Evolutionary conservation across 2,329 filamentous ascomycete species (phyloP).

Genomic region (Chaetomium olivaceum): DNA sequence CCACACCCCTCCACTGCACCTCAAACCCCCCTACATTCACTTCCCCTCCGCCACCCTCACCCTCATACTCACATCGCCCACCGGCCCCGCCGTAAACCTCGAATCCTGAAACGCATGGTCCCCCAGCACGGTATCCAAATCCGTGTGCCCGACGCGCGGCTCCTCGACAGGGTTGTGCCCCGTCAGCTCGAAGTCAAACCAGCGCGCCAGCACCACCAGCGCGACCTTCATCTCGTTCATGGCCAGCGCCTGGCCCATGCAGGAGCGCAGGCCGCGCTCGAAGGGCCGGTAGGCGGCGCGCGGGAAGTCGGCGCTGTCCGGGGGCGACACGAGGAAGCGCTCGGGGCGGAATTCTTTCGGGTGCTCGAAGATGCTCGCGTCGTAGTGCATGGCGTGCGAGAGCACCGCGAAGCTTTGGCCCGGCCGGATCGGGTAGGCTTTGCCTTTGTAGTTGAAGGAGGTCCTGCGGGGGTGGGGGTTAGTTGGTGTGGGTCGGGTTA

Average conservation of each 20-base stretch:
- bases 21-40: background rate
- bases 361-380: background rate
- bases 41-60: background rate
- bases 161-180: background rate
- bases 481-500: background rate
- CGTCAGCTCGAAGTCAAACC: background rate
- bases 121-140: background rate
- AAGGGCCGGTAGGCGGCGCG: background rate
- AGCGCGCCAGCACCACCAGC: slow-evolving; percentile 1
- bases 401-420: background rate
- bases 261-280: background rate
- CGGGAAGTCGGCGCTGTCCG: background rate
- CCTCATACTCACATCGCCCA: background rate
- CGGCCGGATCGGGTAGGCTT: background rate
- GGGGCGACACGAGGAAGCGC: background rate
- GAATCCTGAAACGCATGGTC: background rate
- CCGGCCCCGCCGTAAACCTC: background rate
- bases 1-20: background rate
- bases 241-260: slow-evolving; percentile 9
- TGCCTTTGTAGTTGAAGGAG: background rate
- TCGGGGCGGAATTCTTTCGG: slow-evolving; percentile 1
- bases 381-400: background rate
- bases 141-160: background rate
- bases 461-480: background rate
- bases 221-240: slow-evolving; percentile 5